Evolutionary conservation across 148 eudicot species (phyloP).

Genomic region (Silene uniflora): DNA sequence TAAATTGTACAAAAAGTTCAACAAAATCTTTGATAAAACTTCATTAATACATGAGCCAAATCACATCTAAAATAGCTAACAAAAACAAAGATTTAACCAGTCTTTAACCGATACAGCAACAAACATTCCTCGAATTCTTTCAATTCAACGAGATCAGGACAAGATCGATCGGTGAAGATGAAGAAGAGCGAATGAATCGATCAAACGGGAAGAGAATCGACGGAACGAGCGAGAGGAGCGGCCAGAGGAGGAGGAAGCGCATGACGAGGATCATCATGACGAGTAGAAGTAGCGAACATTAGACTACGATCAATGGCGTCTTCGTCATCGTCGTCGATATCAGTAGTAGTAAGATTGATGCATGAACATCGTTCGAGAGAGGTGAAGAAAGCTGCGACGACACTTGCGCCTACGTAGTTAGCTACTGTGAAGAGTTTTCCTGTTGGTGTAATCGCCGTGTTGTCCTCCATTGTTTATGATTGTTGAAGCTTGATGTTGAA

Average conservation of each 20-base stretch:
- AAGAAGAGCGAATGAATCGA: not conserved
- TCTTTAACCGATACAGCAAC: no score
- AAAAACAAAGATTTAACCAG: not conserved
- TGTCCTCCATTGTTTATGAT: slow-evolving; percentile 47
- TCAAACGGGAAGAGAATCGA: slow-evolving; percentile 73
- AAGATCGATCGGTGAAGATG: not conserved
- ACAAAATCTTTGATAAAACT: no score
- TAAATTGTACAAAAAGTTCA: not conserved
- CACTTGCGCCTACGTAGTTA: slow-evolving; percentile 60
- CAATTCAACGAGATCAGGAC: not conserved
- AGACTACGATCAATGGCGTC: slow-evolving; percentile 65
- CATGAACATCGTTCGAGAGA: slow-evolving; percentile 68
- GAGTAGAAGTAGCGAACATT: slow-evolving; percentile 39
- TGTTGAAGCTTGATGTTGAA: not conserved
- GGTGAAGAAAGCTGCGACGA: slow-evolving; percentile 70
- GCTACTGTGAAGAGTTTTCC: slow-evolving; percentile 54
- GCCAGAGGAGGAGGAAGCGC: slow-evolving; percentile 31
- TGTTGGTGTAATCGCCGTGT: slow-evolving; percentile 23
- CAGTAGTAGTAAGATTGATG: slow-evolving; percentile 56
- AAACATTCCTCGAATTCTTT: not conserved
- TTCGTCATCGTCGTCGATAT: slow-evolving; percentile 50
- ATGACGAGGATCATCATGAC: slow-evolving; percentile 40
- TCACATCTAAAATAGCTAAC: not conserved
- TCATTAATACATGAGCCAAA: not conserved
- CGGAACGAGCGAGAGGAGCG: slow-evolving; percentile 29